Evolutionary conservation across 164 flowering plant species (phyloP), one percentile per base, ranked within the genome.

Genomic region (Umbellularia californica): DNA sequence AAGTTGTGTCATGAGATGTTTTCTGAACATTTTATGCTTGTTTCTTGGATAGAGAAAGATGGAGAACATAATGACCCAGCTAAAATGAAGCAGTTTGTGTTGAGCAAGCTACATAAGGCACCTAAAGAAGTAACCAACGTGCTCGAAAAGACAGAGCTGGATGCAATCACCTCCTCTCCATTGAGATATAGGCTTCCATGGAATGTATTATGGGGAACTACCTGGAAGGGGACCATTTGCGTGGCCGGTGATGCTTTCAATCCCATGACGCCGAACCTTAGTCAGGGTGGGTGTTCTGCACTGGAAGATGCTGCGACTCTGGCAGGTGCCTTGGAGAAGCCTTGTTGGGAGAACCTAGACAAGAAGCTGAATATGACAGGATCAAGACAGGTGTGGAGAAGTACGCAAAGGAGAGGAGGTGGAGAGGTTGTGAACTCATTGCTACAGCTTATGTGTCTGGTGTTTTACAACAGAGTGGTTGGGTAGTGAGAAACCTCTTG

Each of bases 191-290:
- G 91, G 50, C 65, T 28, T 15, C 89, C 88, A 62, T 84, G 84
- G 87, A 80, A 81, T 47, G 0, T 86, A 4, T 41, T 84, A 1
- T 82, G 79, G 82, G 85, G 83, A 24, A 75, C 80, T 69, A 85
- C 84, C 50, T 71, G 77, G 68, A 82, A 78, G 58, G 87, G 75
- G 24, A 83, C 79, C 73, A 83, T 83, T 0, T 83, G 84, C 68
- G 81, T 86, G 19, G 86, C 87, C 0, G 90, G 90, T 2, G 28
- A 86, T 84, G 88, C 87, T 80, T 20, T 88, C 82, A 90, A 89
- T 71, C 88, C 90, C 0, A 86, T 86, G 90, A 86, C 92, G 1
- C 88, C 92, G 5, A 72, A 74, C 7, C 25, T 74, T 2, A 68
- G 33, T 28, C 77, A 74, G 30, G 72, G 77, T 19, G 77, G 51